phyloP scores from a whole-genome alignment of 805 yeast species.

The Barnettozyma wickerhamii region DNA sequence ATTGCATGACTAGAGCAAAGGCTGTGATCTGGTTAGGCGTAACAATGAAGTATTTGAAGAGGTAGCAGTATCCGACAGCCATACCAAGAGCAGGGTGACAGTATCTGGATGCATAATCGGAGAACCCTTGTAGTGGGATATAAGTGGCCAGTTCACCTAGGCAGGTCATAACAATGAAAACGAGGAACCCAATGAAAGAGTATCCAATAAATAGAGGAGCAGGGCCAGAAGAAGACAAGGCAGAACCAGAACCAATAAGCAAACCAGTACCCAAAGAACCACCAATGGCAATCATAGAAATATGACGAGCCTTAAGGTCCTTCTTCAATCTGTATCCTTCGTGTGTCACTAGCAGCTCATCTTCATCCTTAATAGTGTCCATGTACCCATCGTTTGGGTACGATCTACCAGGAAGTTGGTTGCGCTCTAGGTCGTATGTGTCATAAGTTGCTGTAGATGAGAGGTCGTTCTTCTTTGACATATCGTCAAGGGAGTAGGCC shows the following conservation, averaged over 20 bases:
- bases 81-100: constrained; percentile 26
- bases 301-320: constrained; percentile 49
- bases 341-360: constrained; percentile 13
- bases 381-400: background rate
- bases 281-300: constrained; percentile 66
- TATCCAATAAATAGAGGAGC: constrained; percentile 55
- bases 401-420: background rate
- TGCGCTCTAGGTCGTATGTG: background rate
- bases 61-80: constrained; percentile 27
- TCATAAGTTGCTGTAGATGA: background rate
- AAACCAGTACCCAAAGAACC: constrained; percentile 72
- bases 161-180: constrained; percentile 63
- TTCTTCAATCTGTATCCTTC: constrained; percentile 23
- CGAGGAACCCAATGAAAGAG: constrained; percentile 64
- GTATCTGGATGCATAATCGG: constrained; percentile 53
- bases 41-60: constrained; percentile 24
- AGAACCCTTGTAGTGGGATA: constrained; percentile 62
- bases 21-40: constrained; percentile 47
- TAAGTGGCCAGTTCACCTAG: constrained; percentile 68
- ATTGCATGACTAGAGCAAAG: constrained; percentile 45
- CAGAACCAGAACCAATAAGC: constrained; percentile 60
- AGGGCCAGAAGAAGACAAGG: constrained; percentile 57
- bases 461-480: background rate
- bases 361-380: background rate
- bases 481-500: background rate